Evolutionary conservation across 208 protist species (phyloP), one percentile per base, ranked within the genome.

Genomic region (Vickermania spadyakhi): DNA sequence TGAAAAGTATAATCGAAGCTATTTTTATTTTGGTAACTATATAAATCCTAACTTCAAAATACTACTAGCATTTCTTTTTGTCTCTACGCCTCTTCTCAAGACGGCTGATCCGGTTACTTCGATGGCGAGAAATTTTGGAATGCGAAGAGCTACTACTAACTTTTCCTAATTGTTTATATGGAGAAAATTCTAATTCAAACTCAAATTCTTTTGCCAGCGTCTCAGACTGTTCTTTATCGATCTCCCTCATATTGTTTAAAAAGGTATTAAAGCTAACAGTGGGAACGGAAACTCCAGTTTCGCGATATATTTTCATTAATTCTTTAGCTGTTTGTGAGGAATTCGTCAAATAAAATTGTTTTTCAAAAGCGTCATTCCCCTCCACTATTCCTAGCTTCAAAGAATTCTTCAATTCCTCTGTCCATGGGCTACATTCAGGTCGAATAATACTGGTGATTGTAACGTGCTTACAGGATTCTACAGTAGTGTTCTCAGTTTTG

Each of bases 151-250:
- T 11, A 21, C 41, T 49, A 49, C 18, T 49, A 18, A 21, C 41
- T 49, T 49, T 18, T 18, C 11, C 18, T 25, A 23, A 21, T 25
- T 49, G 31, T 3, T 59, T 49, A 26, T 18, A 58, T 3, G 3
- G 4, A 49, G 54, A 60, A 5, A 67, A 58, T 22, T 67, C 62
- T 31, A 58, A 49, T 27, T 67, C 62, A 61, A 67, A 67, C 27
- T 67, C 62, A 52, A 53, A 61, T 14, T 67, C 41, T 29, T 36
- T 21, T 14, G 50, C 62, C 13, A 60, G 3, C 31, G 51, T 27
- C 26, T 45, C 45, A 4, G 62, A 52, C n/a, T 18, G 4, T 27
- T 51, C 3, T 11, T 4, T n/a, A 57, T 67, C 45, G 13, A 28
- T 18, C 2, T 54, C 2, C 55, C 5, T 31, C 21, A 67, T 11